Evolutionary conservation across 805 yeast genomes (phyloP).

Genomic region (Hanseniaspora osmophila): DNA sequence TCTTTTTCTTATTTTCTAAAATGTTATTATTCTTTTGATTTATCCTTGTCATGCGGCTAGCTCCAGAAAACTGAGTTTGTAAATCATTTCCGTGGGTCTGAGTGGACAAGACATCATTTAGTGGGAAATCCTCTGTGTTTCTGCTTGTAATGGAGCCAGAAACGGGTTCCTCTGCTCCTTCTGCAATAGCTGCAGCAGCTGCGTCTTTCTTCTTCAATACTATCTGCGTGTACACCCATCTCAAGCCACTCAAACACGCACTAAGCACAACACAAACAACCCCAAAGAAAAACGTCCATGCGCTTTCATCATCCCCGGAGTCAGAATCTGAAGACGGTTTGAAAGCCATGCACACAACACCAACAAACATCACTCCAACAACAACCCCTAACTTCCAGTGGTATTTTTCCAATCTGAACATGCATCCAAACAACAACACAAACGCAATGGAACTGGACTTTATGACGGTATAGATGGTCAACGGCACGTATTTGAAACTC

Average conservation of each 20-base stretch:
- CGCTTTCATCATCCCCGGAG: slow-evolving; percentile 3
- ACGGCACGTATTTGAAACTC: slow-evolving; percentile 62
- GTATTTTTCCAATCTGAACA: slow-evolving; percentile 65
- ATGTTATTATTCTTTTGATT: background rate
- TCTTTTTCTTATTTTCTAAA: too few species aligned
- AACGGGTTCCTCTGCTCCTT: too few species aligned
- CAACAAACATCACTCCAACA: slow-evolving; percentile 64
- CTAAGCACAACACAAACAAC: slow-evolving; percentile 62
- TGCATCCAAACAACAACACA: slow-evolving; percentile 75
- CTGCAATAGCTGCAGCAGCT: slow-evolving; percentile 16
- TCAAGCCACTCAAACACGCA: slow-evolving; percentile 69
- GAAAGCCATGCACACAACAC: slow-evolving; percentile 80
- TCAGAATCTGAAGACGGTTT: slow-evolving; percentile 18
- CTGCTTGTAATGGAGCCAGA: too few species aligned
- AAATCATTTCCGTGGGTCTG: too few species aligned
- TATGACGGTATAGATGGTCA: slow-evolving; percentile 83
- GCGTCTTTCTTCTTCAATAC: slow-evolving; percentile 31
- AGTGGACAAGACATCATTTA: too few species aligned
- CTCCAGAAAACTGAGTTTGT: too few species aligned
- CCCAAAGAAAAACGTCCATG: slow-evolving; percentile 34
- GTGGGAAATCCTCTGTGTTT: too few species aligned
- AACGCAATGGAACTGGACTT: slow-evolving; percentile 80
- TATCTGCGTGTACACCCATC: slow-evolving; percentile 87
- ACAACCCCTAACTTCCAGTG: slow-evolving; percentile 54
- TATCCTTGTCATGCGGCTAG: too few species aligned